Percentiles rank a stretch among this genome's conserved stretches.
Evolutionary conservation across 192 early-diverging fungal species (phyloP).

Genomic region (Mortierella antarctica): DNA sequence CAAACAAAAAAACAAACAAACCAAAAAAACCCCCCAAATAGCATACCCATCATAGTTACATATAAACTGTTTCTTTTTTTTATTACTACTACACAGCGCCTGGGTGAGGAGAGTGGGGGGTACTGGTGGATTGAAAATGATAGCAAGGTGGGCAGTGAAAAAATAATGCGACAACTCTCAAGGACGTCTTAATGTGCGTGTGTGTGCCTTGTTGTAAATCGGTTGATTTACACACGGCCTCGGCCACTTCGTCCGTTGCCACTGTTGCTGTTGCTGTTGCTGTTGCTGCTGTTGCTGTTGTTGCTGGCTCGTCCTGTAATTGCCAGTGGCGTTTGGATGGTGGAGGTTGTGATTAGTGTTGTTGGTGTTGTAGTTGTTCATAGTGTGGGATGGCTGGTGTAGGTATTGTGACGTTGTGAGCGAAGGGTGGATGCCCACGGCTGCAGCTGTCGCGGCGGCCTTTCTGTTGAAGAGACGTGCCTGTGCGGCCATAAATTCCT

Average conservation of each 20-base stretch:
- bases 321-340: slow-evolving; percentile 2
- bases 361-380: slow-evolving; percentile 12
- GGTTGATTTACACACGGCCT: slow-evolving; percentile 14
- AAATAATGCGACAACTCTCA: no score
- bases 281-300: slow-evolving; percentile 28
- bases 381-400: slow-evolving; percentile 15
- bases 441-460: slow-evolving; percentile 12
- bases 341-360: slow-evolving; percentile 5
- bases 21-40: no score
- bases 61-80: no score
- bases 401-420: slow-evolving; percentile 27
- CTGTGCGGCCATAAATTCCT: slow-evolving; percentile 37
- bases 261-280: slow-evolving; percentile 18
- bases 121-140: no score
- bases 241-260: slow-evolving; percentile 6
- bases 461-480: slow-evolving; percentile 29
- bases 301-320: slow-evolving; percentile 12
- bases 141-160: no score
- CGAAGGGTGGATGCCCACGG: slow-evolving; percentile 32
- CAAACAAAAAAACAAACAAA: no score
- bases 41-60: no score
- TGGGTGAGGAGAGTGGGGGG: no score
- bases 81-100: no score
- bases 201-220: no score
- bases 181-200: no score